phyloP scores from a whole-genome alignment of 1,139 yeast genomes.

The Yamadazyma diddensiae region DNA sequence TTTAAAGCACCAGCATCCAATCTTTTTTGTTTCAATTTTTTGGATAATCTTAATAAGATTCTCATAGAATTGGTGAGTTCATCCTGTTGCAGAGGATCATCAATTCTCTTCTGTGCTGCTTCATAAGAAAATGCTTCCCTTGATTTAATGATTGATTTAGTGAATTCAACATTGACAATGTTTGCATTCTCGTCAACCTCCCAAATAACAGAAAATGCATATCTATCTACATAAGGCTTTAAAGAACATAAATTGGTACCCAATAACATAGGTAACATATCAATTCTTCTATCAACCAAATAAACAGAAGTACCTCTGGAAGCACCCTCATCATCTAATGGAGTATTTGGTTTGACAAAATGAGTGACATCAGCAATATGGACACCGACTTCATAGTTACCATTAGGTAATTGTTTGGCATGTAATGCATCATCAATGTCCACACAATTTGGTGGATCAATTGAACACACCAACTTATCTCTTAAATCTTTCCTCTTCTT shows the following conservation, averaged over 20 bases:
- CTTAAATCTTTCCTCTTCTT: constrained; percentile 78
- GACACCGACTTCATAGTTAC: constrained; percentile 95
- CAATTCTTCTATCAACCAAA: constrained; percentile 97
- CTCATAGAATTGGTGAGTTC: constrained; percentile 91
- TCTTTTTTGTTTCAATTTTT: constrained; percentile 79
- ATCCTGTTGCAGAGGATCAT: constrained; percentile 72
- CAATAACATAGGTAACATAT: constrained; percentile 93
- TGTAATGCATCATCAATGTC: constrained; percentile 99
- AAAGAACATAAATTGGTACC: constrained; percentile 97
- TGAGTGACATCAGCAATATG: constrained; percentile 99
- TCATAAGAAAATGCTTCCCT: constrained; percentile 95
- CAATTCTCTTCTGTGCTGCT: constrained; percentile 88
- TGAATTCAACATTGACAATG: constrained; percentile 75
- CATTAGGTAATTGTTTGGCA: constrained; percentile 80
- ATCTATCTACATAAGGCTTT: constrained; percentile 93
- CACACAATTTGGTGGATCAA: constrained; percentile 98
- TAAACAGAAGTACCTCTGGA: constrained; percentile 96
- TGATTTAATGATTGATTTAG: constrained; percentile 87
- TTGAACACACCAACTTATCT: constrained; percentile 86
- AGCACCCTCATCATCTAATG: constrained; percentile 95
- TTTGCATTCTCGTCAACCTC: constrained; percentile 85
- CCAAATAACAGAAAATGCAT: constrained; percentile 95
- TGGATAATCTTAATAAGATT: constrained; percentile 70
- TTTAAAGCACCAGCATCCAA: constrained; percentile 95
- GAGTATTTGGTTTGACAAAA: constrained; percentile 89